Conservation (phyloP, 2,329 filamentous ascomycete genomes). For the Cercospora brassicicola region DNA sequence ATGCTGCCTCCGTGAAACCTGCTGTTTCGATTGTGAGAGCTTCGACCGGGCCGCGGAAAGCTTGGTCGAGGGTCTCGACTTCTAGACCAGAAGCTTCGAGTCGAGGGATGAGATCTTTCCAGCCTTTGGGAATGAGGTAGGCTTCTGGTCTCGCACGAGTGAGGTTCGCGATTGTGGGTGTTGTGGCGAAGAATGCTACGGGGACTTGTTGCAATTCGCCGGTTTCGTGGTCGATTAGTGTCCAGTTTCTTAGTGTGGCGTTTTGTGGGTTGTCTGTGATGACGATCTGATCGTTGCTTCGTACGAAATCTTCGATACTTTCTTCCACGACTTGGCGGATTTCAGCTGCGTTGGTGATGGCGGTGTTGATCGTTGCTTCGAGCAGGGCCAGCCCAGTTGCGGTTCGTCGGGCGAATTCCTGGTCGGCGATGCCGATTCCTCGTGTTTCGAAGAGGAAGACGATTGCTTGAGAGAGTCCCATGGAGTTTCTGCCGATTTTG, state of each 20-base stretch:
- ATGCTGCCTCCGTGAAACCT: slow-evolving; percentile 30
- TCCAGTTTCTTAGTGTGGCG: slow-evolving; percentile 35
- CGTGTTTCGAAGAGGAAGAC: slow-evolving; percentile 42
- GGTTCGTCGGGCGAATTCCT: slow-evolving; percentile 39
- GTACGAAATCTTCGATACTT: slow-evolving; percentile 33
- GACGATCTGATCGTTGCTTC: slow-evolving; percentile 35
- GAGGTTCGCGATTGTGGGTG: slow-evolving; percentile 39
- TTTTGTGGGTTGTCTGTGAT: slow-evolving; percentile 38
- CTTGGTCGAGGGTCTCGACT: slow-evolving; percentile 35
- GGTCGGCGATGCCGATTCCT: slow-evolving; percentile 41
- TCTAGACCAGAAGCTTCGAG: slow-evolving; percentile 39
- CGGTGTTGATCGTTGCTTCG: slow-evolving; percentile 39
- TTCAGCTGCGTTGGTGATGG: slow-evolving; percentile 33
- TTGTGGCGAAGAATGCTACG: slow-evolving; percentile 40
- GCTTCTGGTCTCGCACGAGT: slow-evolving; percentile 38
- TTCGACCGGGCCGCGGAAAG: slow-evolving; percentile 38
- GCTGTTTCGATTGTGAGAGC: slow-evolving; percentile 40
- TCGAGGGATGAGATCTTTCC: slow-evolving; percentile 39
- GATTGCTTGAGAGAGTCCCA: slow-evolving; percentile 41
- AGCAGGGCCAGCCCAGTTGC: slow-evolving; percentile 39
- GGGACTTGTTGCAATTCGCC: slow-evolving; percentile 40
- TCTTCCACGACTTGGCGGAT: slow-evolving; percentile 37
- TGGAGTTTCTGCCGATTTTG: slow-evolving; percentile 42
- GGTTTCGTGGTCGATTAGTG: slow-evolving; percentile 38
- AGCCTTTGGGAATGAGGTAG: slow-evolving; percentile 42